Conservation (phyloP, 495 filamentous ascomycete genomes). For the Penicillium paradoxum region DNA sequence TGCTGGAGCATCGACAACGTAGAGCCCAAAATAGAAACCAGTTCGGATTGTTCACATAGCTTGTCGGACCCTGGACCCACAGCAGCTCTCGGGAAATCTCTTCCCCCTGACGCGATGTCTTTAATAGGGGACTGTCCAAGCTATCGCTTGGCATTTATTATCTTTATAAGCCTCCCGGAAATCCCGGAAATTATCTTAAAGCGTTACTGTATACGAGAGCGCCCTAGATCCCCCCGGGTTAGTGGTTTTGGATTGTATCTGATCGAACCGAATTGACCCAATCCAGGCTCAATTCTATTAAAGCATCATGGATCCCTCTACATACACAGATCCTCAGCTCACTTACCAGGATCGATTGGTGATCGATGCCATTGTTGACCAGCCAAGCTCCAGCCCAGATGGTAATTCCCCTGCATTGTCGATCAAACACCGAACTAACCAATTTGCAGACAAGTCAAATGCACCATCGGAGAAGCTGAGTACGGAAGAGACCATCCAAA, state of each 20-base stretch:
- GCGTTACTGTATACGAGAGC: background rate
- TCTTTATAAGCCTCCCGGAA: background rate
- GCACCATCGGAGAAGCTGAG: constrained; percentile 14
- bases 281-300: background rate
- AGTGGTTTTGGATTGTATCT: background rate
- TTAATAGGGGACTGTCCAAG: background rate
- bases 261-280: background rate
- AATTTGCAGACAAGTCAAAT: constrained; percentile 14
- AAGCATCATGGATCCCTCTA: constrained; percentile 29
- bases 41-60: background rate
- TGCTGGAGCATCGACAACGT: too few species aligned
- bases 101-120: constrained; percentile 9
- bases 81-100: constrained; percentile 5
- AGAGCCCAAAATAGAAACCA: background rate
- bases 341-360: constrained; percentile 47
- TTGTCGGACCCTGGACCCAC: constrained; percentile 5
- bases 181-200: background rate
- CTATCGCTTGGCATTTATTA: background rate
- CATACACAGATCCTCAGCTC: constrained; percentile 45
- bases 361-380: constrained; percentile 39
- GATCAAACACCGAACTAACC: constrained; percentile 13
- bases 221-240: background rate
- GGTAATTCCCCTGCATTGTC: constrained; percentile 13
- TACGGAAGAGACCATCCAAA: constrained; percentile 27
- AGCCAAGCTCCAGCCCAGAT: constrained; percentile 20